phyloP scores from a whole-genome alignment of 768 basidiomycete species.

The Rhizopogon roseolus region DNA sequence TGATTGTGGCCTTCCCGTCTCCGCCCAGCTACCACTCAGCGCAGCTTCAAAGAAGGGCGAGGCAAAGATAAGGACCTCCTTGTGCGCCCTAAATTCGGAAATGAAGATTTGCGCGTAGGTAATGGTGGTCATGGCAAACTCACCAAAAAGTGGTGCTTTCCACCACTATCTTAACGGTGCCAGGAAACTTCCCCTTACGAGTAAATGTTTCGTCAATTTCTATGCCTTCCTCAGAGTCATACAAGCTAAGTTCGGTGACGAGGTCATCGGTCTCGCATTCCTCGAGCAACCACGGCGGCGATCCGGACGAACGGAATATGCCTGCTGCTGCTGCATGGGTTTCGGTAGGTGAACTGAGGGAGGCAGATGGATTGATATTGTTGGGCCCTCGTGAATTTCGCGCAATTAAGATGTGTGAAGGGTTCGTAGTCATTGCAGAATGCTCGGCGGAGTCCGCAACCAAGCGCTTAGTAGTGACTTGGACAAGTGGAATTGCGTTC shows the following conservation, averaged over 20 bases:
- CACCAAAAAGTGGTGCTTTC: slow-evolving; percentile 90
- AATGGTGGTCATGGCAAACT: slow-evolving; percentile 24
- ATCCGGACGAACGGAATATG: slow-evolving; percentile 76
- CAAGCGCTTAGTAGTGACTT: too few species aligned
- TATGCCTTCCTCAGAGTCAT: slow-evolving; percentile 65
- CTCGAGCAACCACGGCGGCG: slow-evolving; percentile 76
- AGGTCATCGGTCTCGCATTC: slow-evolving; percentile 69
- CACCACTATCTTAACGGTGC: slow-evolving; percentile 88
- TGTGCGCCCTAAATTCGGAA: slow-evolving; percentile 65
- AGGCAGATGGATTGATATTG: slow-evolving; percentile 73
- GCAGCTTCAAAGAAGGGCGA: slow-evolving; percentile 96
- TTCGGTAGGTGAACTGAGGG: slow-evolving; percentile 81
- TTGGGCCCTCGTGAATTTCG: slow-evolving; percentile 75
- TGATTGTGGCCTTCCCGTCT: slow-evolving; percentile 75
- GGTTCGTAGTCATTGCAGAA: slow-evolving; percentile 60
- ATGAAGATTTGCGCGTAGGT: slow-evolving; percentile 5
- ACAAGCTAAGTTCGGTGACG: slow-evolving; percentile 63
- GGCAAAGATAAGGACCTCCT: slow-evolving; percentile 86
- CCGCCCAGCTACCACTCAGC: slow-evolving; percentile 88
- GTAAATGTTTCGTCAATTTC: slow-evolving; percentile 81
- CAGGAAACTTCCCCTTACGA: slow-evolving; percentile 62
- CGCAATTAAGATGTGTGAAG: slow-evolving; percentile 85
- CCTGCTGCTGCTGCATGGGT: slow-evolving; percentile 86
- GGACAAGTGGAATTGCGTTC: too few species aligned
- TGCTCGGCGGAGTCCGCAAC: too few species aligned